Evolutionary conservation across 1,139 yeast species (phyloP), one percentile per base, ranked within the genome.

Genomic region (Pichia sp.): DNA sequence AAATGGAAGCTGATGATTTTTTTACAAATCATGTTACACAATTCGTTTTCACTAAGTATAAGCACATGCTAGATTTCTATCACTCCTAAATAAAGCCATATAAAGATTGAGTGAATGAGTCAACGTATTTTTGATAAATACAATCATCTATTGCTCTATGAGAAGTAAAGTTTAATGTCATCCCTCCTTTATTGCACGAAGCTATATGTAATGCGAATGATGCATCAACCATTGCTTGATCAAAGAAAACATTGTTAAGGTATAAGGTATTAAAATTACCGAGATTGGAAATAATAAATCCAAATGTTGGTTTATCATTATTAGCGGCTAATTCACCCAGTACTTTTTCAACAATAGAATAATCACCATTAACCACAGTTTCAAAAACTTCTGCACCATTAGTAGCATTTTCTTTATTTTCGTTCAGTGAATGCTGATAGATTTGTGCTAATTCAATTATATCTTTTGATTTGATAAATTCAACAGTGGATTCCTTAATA

Each of bases 221-320:
- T 12, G 52, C 39, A 22, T 53, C 54, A n/a, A 53, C 52, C 45
- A 49, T 38, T n/a, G 56, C 46, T 39, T 53, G 56, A 39, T 49
- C 54, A 39, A 53, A 53, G 39, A 49, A 53, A 6, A 39, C 43
- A 6, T 7, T 22, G 15, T n/a, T 23, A 4, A 36, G 15, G 7
- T 15, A 7, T 36, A 27, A 15, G 2, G 39, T 15, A 23, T 22
- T 8, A 15, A 36, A 2, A 15, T 39, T 34, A n/a, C 53, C 53
- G 4, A 53, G n/a, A 35, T 53, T 53, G 4, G 54, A 51, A 22
- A 51, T 51, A 7, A 41, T 47, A 3, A 51, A 7, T 7, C 52
- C 44, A 6, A 48, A 30, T 1, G 29, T 26, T 3, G 56, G 54
- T 6, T 36, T 32, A 8, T 16, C 20, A 32, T 53, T 47, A 32